Percentiles rank a stretch among this genome's conserved stretches.
Evolutionary conservation across 768 basidiomycete species (phyloP).

Genomic region (Tremella yokohamensis): DNA sequence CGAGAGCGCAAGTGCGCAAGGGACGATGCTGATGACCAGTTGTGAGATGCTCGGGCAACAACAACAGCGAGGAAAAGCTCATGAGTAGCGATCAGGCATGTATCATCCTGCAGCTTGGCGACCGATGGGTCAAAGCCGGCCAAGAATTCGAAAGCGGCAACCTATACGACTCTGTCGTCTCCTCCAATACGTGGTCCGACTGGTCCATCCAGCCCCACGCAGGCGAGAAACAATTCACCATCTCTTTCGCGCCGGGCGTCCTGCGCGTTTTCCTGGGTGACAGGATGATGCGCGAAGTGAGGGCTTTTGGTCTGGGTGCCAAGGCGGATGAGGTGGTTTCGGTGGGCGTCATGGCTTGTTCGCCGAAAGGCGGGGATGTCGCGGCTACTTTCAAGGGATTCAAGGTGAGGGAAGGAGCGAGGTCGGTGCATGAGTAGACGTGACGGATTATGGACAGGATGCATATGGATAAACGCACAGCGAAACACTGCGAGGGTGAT

Average conservation of each 20-base stretch:
- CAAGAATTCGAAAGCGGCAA: constrained; percentile 31
- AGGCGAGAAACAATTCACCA: constrained; percentile 14
- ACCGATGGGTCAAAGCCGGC: constrained; percentile 38
- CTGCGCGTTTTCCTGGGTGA: constrained; percentile 28
- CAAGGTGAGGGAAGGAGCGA: constrained; percentile 20
- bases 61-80: not conserved
- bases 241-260: constrained; percentile 13
- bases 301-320: constrained; percentile 17
- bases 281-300: constrained; percentile 32
- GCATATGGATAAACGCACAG: too few relatives aligned
- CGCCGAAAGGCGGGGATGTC: constrained; percentile 28
- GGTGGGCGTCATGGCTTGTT: constrained; percentile 36
- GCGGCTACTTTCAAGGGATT: constrained; percentile 26
- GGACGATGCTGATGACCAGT: constrained; percentile 5
- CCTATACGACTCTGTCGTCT: constrained; percentile 27
- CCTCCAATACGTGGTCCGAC: constrained; percentile 31
- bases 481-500: too few relatives aligned
- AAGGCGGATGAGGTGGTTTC: constrained; percentile 18
- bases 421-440: constrained; percentile 2
- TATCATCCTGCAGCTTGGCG: constrained; percentile 24
- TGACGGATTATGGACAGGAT: too few relatives aligned
- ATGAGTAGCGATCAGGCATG: constrained; percentile 38
- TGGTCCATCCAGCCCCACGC: constrained; percentile 32
- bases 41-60: not conserved
- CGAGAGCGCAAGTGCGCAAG: too few relatives aligned